Conservation (phyloP, 495 filamentous ascomycete species). For the Penicillium cinerascens region DNA sequence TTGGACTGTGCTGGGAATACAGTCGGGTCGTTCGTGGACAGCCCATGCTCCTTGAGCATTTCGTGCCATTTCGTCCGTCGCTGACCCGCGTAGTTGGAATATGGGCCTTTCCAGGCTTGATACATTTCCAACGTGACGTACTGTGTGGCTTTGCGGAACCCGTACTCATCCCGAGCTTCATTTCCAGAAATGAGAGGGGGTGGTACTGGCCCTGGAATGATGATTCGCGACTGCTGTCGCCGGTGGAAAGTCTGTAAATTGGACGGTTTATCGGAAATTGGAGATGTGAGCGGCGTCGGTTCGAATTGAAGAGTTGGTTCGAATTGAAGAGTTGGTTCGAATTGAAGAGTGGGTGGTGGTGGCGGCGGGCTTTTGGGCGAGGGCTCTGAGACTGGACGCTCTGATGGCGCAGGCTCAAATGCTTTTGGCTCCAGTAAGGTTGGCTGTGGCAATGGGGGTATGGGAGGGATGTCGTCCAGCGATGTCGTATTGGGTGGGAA, state of each 20-base stretch:
- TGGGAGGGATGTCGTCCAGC: conserved; percentile 22
- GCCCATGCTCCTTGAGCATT: conserved; percentile 70
- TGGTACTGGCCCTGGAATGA: conserved; percentile 41
- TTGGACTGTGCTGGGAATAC: conserved; percentile 74
- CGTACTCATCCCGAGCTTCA: conserved; percentile 71
- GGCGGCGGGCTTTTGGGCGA: conserved; percentile 6
- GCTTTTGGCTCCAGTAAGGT: background rate
- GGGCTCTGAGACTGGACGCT: conserved; percentile 8
- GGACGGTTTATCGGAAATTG: conserved; percentile 5
- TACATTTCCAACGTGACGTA: conserved; percentile 74
- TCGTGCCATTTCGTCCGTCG: conserved; percentile 77
- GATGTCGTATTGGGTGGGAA: conserved; percentile 18
- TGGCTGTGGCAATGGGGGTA: conserved; percentile 23
- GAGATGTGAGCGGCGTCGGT: background rate
- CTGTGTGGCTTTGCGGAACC: conserved; percentile 84
- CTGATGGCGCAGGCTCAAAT: conserved; percentile 1
- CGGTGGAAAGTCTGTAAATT: conserved; percentile 6
- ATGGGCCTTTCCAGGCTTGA: conserved; percentile 73
- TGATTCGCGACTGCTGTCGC: conserved; percentile 38
- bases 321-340: background rate
- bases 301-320: conserved; percentile 1
- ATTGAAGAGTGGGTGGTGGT: conserved; percentile 2
- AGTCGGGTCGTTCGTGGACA: conserved; percentile 66
- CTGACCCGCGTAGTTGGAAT: conserved; percentile 64
- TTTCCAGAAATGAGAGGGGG: conserved; percentile 32